Conservation (phyloP, 2,329 filamentous ascomycete genomes). For the Pezizomycotina sp. region DNA sequence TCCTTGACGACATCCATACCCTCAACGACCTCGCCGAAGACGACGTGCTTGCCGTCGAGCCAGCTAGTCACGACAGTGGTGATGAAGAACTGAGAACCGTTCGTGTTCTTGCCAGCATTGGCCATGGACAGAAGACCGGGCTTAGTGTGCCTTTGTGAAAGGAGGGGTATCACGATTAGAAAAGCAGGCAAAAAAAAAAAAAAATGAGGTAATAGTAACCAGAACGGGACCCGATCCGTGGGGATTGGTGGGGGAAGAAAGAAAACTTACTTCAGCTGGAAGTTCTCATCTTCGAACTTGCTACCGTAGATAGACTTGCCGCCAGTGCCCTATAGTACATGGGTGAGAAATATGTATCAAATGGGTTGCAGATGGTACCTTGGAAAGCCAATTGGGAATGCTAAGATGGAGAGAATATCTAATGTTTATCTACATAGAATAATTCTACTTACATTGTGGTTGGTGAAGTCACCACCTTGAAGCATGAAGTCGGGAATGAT, state of each 20-base stretch:
- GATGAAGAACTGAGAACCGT: conserved; percentile 96
- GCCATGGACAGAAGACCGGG: conserved; percentile 95
- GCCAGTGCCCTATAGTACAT: conserved; percentile 21
- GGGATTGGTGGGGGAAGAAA: too few species aligned
- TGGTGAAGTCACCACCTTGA: conserved; percentile 78
- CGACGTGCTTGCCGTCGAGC: conserved; percentile 71
- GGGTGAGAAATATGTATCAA: too few species aligned
- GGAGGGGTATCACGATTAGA: too few species aligned
- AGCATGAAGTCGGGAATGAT: conserved; percentile 88
- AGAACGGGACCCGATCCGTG: too few species aligned
- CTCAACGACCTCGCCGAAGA: conserved; percentile 78
- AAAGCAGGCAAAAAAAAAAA: too few species aligned
- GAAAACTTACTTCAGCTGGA: conserved; percentile 89
- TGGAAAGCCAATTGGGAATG: not conserved
- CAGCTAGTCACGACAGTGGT: conserved; percentile 89
- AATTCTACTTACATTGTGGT: too few species aligned
- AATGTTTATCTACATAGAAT: too few species aligned
- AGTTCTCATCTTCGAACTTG: conserved; percentile 81
- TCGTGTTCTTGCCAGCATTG: conserved; percentile 80
- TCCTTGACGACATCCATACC: conserved; percentile 53
- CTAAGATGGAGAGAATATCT: not conserved
- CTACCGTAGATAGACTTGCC: conserved; percentile 47
- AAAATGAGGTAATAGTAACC: too few species aligned
- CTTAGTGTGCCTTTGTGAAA: conserved; percentile 75
- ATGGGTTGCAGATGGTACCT: too few species aligned